phyloP scores from a whole-genome alignment of 2,329 filamentous ascomycete species.

The Microsporum canis region DNA sequence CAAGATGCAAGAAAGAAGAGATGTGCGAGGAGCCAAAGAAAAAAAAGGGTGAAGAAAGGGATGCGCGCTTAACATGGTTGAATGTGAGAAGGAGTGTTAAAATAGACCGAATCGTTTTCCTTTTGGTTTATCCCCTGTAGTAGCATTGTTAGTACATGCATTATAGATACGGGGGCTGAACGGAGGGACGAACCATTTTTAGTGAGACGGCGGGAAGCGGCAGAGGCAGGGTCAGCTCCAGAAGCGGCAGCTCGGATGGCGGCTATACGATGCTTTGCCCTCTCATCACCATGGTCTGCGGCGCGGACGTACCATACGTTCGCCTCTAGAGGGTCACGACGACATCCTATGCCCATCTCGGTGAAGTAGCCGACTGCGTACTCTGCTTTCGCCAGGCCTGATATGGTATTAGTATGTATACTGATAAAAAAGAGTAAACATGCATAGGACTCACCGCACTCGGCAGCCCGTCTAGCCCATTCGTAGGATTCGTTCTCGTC shows the following conservation, averaged over 20 bases:
- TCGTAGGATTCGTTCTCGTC: constrained; percentile 95
- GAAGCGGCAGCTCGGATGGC: constrained; percentile 76
- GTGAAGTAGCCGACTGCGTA: constrained; percentile 96
- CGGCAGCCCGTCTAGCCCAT: constrained; percentile 81
- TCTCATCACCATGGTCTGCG: constrained; percentile 80
- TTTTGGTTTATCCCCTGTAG: constrained; percentile 14
- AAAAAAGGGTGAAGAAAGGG: neutral
- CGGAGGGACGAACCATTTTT: constrained; percentile 15
- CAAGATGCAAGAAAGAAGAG: neutral
- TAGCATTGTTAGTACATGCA: neutral
- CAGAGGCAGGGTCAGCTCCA: constrained; percentile 32
- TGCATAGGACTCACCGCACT: constrained; percentile 53
- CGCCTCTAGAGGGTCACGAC: constrained; percentile 85
- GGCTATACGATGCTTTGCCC: constrained; percentile 73
- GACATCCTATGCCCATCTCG: constrained; percentile 95
- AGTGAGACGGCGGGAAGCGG: constrained; percentile 11
- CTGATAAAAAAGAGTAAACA: neutral
- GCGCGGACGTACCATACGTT: constrained; percentile 98
- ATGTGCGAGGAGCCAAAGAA: neutral
- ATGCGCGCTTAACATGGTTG: neutral
- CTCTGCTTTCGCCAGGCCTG: constrained; percentile 55
- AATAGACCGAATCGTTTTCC: constrained; percentile 15
- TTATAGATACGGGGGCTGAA: neutral
- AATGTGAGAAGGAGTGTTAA: neutral
- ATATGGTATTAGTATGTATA: constrained; percentile 8